phyloP scores from a whole-genome alignment of 495 filamentous ascomycete species.

The Lophium mytilinum region DNA sequence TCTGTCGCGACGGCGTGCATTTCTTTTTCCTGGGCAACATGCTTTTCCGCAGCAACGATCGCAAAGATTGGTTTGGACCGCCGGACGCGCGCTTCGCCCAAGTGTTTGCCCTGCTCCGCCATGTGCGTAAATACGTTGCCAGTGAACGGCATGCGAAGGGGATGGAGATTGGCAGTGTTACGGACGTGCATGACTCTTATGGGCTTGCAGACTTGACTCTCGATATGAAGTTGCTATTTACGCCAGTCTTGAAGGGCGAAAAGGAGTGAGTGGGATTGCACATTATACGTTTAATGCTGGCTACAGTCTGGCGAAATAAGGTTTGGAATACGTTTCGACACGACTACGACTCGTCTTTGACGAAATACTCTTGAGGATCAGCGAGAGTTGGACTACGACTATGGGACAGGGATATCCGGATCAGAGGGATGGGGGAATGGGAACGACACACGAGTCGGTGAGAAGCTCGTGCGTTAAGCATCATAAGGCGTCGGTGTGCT shows the following conservation, averaged over 20 bases:
- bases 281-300: no score
- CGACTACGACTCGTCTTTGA: no score
- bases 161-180: conserved; percentile 49
- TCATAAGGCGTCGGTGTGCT: no score
- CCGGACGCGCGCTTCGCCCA: conserved; percentile 50
- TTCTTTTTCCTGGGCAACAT: conserved; percentile 56
- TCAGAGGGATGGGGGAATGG: no score
- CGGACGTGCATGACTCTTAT: conserved; percentile 52
- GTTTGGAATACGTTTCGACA: no score
- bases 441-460: no score
- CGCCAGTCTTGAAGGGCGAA: conserved; percentile 3
- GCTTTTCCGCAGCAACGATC: conserved; percentile 41
- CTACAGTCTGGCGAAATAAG: no score
- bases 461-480: no score
- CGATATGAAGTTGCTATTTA: conserved; percentile 59
- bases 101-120: conserved; percentile 50
- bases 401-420: no score
- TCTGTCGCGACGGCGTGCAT: conserved; percentile 55
- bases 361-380: no score
- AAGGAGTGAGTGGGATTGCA: no score
- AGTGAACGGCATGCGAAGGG: conserved; percentile 44
- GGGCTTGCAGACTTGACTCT: conserved; percentile 52
- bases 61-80: conserved; percentile 39
- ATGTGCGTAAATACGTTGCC: conserved; percentile 47
- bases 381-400: no score